Conservation (phyloP, 2,329 filamentous ascomycete genomes). For the Trichophyton schoenleinii region DNA sequence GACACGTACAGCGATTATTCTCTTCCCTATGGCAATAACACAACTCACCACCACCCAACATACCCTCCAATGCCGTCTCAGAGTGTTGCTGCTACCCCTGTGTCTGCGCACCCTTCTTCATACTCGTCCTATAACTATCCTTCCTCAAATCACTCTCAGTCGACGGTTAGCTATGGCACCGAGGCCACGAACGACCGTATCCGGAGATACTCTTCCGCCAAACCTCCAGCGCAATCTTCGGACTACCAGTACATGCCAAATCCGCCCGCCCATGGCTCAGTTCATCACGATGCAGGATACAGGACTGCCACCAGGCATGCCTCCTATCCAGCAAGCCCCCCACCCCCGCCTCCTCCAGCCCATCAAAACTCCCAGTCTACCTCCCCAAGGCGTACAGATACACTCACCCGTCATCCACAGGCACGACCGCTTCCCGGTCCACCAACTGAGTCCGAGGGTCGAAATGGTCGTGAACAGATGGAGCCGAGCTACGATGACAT, state of each 20-base stretch:
- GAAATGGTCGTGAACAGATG: conserved; percentile 23
- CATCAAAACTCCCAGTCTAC: conserved; percentile 40
- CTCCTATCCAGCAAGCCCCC: conserved; percentile 26
- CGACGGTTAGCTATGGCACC: background rate
- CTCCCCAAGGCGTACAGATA: conserved; percentile 40
- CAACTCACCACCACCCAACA: conserved; percentile 18
- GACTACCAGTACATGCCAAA: background rate
- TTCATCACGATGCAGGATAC: background rate
- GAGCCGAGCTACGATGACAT: conserved; percentile 43
- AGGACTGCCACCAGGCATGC: conserved; percentile 15
- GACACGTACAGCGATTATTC: conserved; percentile 28
- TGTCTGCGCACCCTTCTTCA: conserved; percentile 2
- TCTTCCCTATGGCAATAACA: conserved; percentile 19
- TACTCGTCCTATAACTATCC: conserved; percentile 14
- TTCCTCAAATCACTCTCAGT: background rate
- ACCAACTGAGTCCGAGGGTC: conserved; percentile 36
- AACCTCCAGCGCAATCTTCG: background rate
- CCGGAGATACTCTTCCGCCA: background rate
- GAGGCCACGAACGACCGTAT: background rate
- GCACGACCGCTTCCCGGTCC: conserved; percentile 48
- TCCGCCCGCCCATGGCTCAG: background rate
- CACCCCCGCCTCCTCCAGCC: conserved; percentile 36
- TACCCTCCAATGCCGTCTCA: conserved; percentile 17
- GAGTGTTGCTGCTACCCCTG: conserved; percentile 9
- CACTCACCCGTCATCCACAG: conserved; percentile 44